Evolutionary conservation across 2,329 filamentous ascomycete genomes (phyloP), one percentile per base, ranked within the genome.

Genomic region (Zymoseptoria crescenta): DNA sequence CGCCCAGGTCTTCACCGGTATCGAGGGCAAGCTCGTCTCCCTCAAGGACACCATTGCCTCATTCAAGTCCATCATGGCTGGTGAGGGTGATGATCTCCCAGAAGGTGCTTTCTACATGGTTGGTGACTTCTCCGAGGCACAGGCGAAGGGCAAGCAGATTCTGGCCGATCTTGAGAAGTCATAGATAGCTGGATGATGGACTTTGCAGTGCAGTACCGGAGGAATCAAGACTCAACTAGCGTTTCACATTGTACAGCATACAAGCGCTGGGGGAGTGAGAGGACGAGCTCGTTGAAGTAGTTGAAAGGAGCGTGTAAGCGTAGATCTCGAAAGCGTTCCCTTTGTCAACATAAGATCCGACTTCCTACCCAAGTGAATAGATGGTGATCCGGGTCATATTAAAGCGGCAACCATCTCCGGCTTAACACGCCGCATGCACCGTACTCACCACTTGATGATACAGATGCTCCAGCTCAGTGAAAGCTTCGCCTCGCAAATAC

Each of bases 131-230:
- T 89, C 89, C 72, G 91, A 90, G 66, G 94, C 92, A 70, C 89
- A 89, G 76, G 86, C 83, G 74, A 99, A 99, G 91, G 94, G 93
- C 83, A 92, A 96, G 87, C 96, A 97, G 91, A 97, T 99, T 84
- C 82, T 99, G 76, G 92, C 94, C 72, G 94, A 97, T 73, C 84
- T 97, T 72, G 89, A 94, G 70, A 73, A 73, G 68, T 68, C 59
- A 59, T 65, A 64, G 56, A 64, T 49, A 59, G 48, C 41, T 56
- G 48, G 35, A 52, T 56, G 49, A 54, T 56, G 55, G 56, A 56
- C 19, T 51, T 51, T 51, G 24, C 24, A 24, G 24, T 45, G 35
- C 56, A 35, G 54, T 52, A 59, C 52, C 61, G 61, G 57, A 58
- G 56, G 59, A 59, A 55, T 63, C 52, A 35, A 60, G 59, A 58